phyloP scores from a whole-genome alignment of 2,329 filamentous ascomycete genomes.

The Aspergillus unguis region DNA sequence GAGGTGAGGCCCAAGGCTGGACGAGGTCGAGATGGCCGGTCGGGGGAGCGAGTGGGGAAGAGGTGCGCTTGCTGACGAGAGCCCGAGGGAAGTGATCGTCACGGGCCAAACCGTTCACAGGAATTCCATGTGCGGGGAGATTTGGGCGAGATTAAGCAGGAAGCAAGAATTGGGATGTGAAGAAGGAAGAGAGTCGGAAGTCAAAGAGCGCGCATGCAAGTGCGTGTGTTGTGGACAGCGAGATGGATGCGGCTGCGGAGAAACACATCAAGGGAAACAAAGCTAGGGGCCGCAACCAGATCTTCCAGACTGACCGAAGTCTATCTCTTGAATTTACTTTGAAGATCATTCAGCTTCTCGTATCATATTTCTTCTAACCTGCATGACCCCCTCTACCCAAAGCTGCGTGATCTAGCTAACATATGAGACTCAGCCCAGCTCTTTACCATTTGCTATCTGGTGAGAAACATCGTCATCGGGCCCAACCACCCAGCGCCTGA shows the following conservation, averaged over 20 bases:
- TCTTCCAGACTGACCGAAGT: background rate
- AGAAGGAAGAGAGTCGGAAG: slow-evolving; percentile 1
- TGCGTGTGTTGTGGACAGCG: slow-evolving; percentile 5
- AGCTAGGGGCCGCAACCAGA: slow-evolving; percentile 19
- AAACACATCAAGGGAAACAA: slow-evolving; percentile 15
- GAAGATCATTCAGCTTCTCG: too few relatives aligned
- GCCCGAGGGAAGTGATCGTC: slow-evolving; percentile 17
- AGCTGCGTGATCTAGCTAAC: too few relatives aligned
- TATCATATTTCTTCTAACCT: too few relatives aligned
- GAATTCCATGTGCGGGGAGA: slow-evolving; percentile 16
- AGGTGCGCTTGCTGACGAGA: slow-evolving; percentile 23
- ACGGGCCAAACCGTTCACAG: slow-evolving; percentile 15
- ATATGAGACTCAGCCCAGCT: background rate
- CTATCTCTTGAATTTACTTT: background rate
- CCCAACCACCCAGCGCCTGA: slow-evolving; percentile 5
- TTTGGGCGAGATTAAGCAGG: background rate
- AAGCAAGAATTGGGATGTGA: slow-evolving; percentile 4
- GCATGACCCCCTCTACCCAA: too few relatives aligned
- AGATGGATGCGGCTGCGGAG: slow-evolving; percentile 23
- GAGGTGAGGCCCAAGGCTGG: slow-evolving; percentile 14
- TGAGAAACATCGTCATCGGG: background rate
- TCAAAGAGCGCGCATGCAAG: slow-evolving; percentile 6
- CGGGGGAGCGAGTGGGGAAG: slow-evolving; percentile 22
- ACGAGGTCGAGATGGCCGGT: slow-evolving; percentile 17
- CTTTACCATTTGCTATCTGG: background rate